phyloP scores from a whole-genome alignment of 73 alveolate species.

The Paramecium pentaurelia region DNA sequence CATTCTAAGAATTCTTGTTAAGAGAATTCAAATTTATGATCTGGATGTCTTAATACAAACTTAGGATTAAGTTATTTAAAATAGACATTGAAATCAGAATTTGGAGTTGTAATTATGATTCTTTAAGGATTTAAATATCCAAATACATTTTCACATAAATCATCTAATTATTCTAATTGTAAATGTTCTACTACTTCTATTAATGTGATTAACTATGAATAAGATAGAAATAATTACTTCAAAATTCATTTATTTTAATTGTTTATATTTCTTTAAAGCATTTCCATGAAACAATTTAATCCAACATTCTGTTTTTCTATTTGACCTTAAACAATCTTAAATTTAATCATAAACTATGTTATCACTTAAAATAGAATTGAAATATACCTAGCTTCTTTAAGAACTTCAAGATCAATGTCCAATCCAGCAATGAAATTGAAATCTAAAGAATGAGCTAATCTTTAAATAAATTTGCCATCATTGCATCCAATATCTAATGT shows the following conservation, averaged over 20 bases:
- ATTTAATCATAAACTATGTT: not conserved
- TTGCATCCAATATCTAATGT: slow-evolving; percentile 36
- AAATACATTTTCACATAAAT: slow-evolving; percentile 36
- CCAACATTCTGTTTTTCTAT: not conserved
- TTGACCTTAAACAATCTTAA: not conserved
- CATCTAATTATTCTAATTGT: not conserved
- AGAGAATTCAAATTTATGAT: slow-evolving; percentile 22
- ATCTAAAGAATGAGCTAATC: slow-evolving; percentile 23
- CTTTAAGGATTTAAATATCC: not conserved
- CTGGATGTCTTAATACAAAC: not conserved
- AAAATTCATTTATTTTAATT: not conserved
- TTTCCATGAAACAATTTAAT: not conserved
- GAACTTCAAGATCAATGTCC: not conserved
- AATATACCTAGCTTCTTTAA: not conserved
- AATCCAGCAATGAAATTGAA: slow-evolving; percentile 7
- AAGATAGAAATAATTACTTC: not conserved
- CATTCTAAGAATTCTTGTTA: not conserved
- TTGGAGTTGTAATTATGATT: slow-evolving; percentile 27
- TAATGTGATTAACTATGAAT: not conserved
- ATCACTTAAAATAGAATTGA: not conserved
- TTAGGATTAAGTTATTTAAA: not conserved
- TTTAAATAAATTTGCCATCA: slow-evolving; percentile 17
- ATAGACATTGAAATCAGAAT: slow-evolving; percentile 24
- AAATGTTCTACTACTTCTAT: slow-evolving; percentile 23
- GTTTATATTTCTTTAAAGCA: not conserved